Evolutionary conservation across 176 grass and related monocot genomes (phyloP), one percentile per base, ranked within the genome.

Genomic region (Avena sativa): DNA sequence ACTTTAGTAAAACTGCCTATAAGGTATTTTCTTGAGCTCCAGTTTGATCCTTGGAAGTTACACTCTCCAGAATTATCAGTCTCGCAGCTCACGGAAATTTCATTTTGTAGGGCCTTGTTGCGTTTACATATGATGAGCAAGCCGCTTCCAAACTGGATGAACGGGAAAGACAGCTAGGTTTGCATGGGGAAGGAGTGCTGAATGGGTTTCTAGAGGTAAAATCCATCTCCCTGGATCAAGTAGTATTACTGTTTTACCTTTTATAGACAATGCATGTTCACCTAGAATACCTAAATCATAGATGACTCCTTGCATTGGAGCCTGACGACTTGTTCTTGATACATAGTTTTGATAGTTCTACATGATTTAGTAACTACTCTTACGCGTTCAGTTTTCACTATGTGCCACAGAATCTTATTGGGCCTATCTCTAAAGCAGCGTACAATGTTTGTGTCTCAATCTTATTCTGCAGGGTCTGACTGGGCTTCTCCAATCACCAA

Each of bases 1-100:
- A 98, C 76, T 98, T 95, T 48, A 98, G 92, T 90, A 98, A 98
- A 95, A 93, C 92, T 89, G 96, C 96, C 84, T 93, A 98, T 74
- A 98, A 98, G 92, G 96, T 98, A 69, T 74, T 79, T 50, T 71
- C 40, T 67, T 66, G 38, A 17, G 30, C 12, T 32, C 26, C 68
- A 21, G 57, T 87, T 68, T 87, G 58, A 84, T 59, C 40, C 64
- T 83, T 83, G 16, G 72, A 48, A 43, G 69, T 65, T 87, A 30
- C 9, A 9, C 73, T 83, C 58, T 71, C 16, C 12, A 36, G 53
- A 55, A 56, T 11, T 55, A 75, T 85, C 34, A 79, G 68, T 43
- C 7, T 55, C 79, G 87, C 34, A 83, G 68, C 60, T 81, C 64
- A 81, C 40, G 49, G 60, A 84, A 89, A 82, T 72, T 93, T 76